These are phyloP conservation scores for Candida sonorensis DNA, from an alignment of 805 yeast species.

Conservation along the genomic window DNA sequence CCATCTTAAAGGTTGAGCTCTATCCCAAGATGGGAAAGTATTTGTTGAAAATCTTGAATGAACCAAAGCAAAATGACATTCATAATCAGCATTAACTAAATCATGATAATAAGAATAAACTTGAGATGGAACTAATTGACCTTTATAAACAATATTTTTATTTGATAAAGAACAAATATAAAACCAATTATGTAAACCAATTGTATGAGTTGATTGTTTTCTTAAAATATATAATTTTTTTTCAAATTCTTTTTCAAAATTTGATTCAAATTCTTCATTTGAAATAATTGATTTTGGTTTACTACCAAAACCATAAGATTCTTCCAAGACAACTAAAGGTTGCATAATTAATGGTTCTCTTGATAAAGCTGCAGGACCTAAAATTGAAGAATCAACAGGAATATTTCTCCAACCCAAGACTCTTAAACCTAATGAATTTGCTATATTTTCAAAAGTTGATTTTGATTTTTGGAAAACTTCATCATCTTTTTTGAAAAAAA, in stretches of 20 bases:
- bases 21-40: constrained; percentile 99
- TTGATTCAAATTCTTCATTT: constrained; percentile 47
- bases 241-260: constrained; percentile 63
- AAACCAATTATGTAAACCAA: constrained; percentile 96
- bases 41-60: constrained; percentile 97
- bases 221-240: constrained; percentile 79
- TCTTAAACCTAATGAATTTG: constrained; percentile 63
- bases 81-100: constrained; percentile 82
- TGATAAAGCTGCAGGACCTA: constrained; percentile 91
- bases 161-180: constrained; percentile 89
- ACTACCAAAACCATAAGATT: constrained; percentile 35
- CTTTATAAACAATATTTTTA: constrained; percentile 91
- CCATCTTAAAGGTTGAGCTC: constrained; percentile 97
- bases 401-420: constrained; percentile 94
- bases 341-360: constrained; percentile 89
- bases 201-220: constrained; percentile 83
- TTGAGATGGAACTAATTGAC: constrained; percentile 95
- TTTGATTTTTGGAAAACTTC: constrained; percentile 63
- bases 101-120: constrained; percentile 94
- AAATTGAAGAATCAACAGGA: constrained; percentile 88
- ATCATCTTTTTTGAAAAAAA: constrained; percentile 86
- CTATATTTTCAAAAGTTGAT: constrained; percentile 74
- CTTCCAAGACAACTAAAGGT: constrained; percentile 77
- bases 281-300: constrained; percentile 28
- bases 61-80: constrained; percentile 92